Conservation (phyloP, 805 yeast species). For the Pichia cephalocereana region DNA sequence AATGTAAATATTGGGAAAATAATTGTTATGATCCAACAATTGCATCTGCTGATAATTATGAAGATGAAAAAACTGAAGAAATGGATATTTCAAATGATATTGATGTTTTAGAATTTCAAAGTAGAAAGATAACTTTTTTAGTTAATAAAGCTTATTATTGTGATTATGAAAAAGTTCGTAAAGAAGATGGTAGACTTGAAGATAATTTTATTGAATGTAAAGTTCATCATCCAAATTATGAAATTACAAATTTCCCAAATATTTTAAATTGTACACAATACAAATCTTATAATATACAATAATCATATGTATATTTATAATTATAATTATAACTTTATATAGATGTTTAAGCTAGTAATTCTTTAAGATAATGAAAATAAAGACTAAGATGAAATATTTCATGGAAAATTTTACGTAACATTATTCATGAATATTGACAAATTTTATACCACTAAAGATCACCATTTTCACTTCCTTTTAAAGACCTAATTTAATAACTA, state of each 20-base stretch:
- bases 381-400: no score
- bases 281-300: not conserved
- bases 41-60: slow-evolving; percentile 21
- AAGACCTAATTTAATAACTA: no score
- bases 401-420: no score
- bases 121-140: slow-evolving; percentile 40
- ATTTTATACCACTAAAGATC: no score
- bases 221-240: not conserved
- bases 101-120: slow-evolving; percentile 45
- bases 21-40: slow-evolving; percentile 44
- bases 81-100: slow-evolving; percentile 29
- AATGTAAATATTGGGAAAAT: slow-evolving; percentile 23
- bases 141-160: slow-evolving; percentile 31
- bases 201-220: not conserved
- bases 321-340: not conserved
- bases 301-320: no score
- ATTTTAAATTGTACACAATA: not conserved
- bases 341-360: not conserved
- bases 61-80: slow-evolving; percentile 10
- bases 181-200: slow-evolving; percentile 1
- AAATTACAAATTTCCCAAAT: not conserved
- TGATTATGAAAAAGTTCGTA: slow-evolving; percentile 15
- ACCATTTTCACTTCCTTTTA: no score
- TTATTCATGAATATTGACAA: no score
- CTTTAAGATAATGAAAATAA: no score